Conservation (phyloP, 2,329 filamentous ascomycete genomes). For the Epichloe sibirici region DNA sequence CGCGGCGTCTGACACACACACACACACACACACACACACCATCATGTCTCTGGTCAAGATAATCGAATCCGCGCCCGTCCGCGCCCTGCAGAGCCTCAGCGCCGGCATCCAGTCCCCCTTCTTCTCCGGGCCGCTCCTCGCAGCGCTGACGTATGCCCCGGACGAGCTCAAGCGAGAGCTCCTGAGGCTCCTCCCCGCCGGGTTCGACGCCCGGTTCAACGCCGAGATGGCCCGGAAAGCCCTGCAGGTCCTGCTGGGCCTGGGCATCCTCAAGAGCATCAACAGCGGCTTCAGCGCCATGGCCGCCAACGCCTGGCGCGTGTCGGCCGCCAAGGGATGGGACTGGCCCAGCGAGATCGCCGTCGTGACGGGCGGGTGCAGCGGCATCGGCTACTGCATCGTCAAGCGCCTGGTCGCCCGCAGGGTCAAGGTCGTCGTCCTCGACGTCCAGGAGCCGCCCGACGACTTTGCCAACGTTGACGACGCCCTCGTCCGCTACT, state of each 20-base stretch:
- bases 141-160: conserved; percentile 6
- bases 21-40: not conserved
- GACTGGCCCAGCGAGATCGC: conserved; percentile 29
- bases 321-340: conserved; percentile 13
- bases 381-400: conserved; percentile 28
- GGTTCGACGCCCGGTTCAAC: conserved; percentile 3
- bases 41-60: conserved; percentile 6
- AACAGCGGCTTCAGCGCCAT: conserved; percentile 15
- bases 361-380: conserved; percentile 31
- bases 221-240: conserved; percentile 3
- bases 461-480: conserved; percentile 11
- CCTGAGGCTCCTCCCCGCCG: conserved; percentile 2
- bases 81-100: conserved; percentile 4
- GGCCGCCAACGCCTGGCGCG: conserved; percentile 19
- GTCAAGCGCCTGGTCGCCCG: conserved; percentile 18
- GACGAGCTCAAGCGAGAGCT: conserved; percentile 2
- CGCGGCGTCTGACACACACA: no score
- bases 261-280: conserved; percentile 13
- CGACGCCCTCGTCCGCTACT: conserved; percentile 16
- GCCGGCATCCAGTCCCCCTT: conserved; percentile 7
- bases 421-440: conserved; percentile 51
- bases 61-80: conserved; percentile 9
- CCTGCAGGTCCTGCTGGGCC: conserved; percentile 11
- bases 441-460: conserved; percentile 43
- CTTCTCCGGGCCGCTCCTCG: conserved; percentile 9